These are phyloP conservation scores for Aspergillus uvarum DNA, from an alignment of 2,329 filamentous ascomycete genomes.

Conservation along the genomic window DNA sequence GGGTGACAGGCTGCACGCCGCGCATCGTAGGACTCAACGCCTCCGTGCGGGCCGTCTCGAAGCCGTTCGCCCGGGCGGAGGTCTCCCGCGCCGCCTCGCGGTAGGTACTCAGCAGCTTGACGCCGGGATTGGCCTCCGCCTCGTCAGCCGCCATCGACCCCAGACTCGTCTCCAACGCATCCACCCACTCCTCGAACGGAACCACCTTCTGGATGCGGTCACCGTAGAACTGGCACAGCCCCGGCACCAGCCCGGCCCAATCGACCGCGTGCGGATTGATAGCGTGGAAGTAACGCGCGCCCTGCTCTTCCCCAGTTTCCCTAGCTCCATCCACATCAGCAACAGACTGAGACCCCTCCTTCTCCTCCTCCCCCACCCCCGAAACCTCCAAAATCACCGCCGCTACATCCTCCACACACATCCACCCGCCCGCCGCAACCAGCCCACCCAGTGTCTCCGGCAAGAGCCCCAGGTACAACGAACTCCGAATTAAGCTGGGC, in stretches of 20 bases:
- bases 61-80: not conserved
- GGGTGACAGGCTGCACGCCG: not conserved
- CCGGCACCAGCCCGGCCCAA: not conserved
- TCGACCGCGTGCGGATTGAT: not conserved
- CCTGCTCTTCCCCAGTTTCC: not conserved
- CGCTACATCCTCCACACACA: slow-evolving; percentile 20
- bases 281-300: not conserved
- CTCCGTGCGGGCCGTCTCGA: not conserved
- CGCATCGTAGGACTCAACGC: not conserved
- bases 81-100: not conserved
- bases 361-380: not conserved
- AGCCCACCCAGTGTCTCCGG: slow-evolving; percentile 48
- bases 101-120: slow-evolving; percentile 6
- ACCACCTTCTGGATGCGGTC: not conserved
- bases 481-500: slow-evolving; percentile 51
- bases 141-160: not conserved
- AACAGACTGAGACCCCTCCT: no score
- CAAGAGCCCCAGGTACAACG: slow-evolving; percentile 49
- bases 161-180: not conserved
- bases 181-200: not conserved
- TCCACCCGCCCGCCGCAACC: slow-evolving; percentile 52
- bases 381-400: slow-evolving; percentile 1
- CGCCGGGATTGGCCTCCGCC: not conserved
- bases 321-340: no score
- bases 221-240: not conserved